A percentile compares a stretch with the other conserved stretches of the same genome.
These are phyloP conservation scores for Firmiana major DNA, from an alignment of 345 rosid species.

Conservation along the genomic window DNA sequence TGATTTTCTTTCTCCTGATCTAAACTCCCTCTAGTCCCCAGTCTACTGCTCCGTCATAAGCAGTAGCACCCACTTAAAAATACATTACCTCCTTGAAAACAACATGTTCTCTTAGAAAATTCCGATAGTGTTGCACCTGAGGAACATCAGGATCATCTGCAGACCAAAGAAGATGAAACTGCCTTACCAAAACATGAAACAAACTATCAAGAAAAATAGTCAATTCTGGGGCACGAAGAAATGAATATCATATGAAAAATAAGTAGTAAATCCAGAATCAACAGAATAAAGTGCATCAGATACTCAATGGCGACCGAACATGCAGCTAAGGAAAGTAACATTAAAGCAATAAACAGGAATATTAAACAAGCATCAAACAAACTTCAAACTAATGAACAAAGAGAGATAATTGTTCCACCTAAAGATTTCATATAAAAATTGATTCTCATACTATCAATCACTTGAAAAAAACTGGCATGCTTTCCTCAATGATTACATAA, in stretches of 20 bases:
- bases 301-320: background rate
- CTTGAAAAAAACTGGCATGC: background rate
- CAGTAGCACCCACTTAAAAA: background rate
- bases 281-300: background rate
- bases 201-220: background rate
- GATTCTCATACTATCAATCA: background rate
- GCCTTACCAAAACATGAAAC: background rate
- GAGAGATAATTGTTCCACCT: background rate
- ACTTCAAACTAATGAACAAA: background rate
- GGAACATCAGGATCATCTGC: slow-evolving; percentile 79
- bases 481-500: background rate
- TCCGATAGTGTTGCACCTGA: slow-evolving; percentile 61
- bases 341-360: background rate
- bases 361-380: background rate
- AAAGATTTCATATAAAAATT: background rate
- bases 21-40: slow-evolving; percentile 8
- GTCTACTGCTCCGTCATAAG: slow-evolving; percentile 9
- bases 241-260: background rate
- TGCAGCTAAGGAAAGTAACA: background rate
- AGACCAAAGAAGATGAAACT: slow-evolving; percentile 15
- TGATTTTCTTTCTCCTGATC: background rate
- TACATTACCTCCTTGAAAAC: slow-evolving; percentile 78
- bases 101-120: slow-evolving; percentile 67
- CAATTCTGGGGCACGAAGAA: background rate
- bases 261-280: background rate